phyloP scores from a whole-genome alignment of 352 stramenopile genomes.

The Phytophthora syringae region DNA sequence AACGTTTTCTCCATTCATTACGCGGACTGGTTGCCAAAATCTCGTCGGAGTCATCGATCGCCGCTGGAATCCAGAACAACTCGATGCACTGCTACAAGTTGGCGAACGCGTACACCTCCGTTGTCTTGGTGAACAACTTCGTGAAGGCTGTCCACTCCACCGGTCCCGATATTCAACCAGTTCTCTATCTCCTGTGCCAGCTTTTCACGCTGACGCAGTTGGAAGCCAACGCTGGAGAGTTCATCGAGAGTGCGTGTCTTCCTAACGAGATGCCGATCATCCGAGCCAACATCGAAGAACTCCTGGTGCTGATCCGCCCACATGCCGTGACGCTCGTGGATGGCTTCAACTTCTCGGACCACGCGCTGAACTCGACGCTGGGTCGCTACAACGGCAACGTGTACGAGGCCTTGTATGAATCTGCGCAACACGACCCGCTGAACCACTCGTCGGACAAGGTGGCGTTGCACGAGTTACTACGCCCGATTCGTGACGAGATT shows the following conservation, averaged over 20 bases:
- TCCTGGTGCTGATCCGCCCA: conserved; percentile 58
- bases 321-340: conserved; percentile 82
- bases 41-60: conserved; percentile 28
- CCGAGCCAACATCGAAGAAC: conserved; percentile 55
- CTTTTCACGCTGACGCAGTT: conserved; percentile 83
- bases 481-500: conserved; percentile 66
- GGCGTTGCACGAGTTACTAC: conserved; percentile 64
- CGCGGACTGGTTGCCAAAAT: conserved; percentile 48
- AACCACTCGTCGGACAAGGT: conserved; percentile 70
- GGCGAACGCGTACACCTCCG: conserved; percentile 61
- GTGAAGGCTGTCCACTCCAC: conserved; percentile 37
- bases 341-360: conserved; percentile 83
- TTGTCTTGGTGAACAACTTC: conserved; percentile 62
- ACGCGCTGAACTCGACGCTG: conserved; percentile 74
- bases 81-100: conserved; percentile 70
- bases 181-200: conserved; percentile 63
- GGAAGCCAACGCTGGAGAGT: conserved; percentile 63
- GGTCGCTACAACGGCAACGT: conserved; percentile 77
- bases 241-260: conserved; percentile 64
- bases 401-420: conserved; percentile 74
- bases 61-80: conserved; percentile 61
- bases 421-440: conserved; percentile 65
- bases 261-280: conserved; percentile 53
- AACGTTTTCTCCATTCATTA: conserved; percentile 64
- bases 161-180: conserved; percentile 27